Evolutionary conservation across 352 stramenopile genomes (phyloP).

Genomic region (Globisporangium uncinulatum): DNA sequence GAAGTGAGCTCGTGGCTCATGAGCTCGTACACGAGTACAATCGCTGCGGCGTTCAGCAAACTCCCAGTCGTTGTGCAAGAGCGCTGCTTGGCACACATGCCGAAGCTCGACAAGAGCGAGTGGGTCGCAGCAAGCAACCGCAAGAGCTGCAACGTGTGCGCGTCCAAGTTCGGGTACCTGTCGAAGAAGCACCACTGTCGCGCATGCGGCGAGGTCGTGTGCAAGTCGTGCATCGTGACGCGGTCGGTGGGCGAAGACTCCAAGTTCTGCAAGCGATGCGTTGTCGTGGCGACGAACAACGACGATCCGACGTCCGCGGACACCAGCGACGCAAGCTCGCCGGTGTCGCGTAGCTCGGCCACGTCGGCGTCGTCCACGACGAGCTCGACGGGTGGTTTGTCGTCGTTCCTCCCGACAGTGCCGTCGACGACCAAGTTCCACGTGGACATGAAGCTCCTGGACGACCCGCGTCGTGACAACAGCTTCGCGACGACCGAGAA

Average conservation of each 20-base stretch:
- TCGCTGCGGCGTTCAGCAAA: slow-evolving; percentile 34
- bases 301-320: slow-evolving; percentile 19
- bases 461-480: slow-evolving; percentile 17
- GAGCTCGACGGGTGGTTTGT: slow-evolving; percentile 3
- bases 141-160: slow-evolving; percentile 62
- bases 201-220: slow-evolving; percentile 69
- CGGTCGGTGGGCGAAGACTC: slow-evolving; percentile 36
- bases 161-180: slow-evolving; percentile 56
- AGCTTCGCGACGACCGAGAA: slow-evolving; percentile 33
- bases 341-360: slow-evolving; percentile 17
- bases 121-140: slow-evolving; percentile 37
- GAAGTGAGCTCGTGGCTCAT: slow-evolving; percentile 36
- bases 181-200: slow-evolving; percentile 74
- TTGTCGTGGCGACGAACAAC: slow-evolving; percentile 45
- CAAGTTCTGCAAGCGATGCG: slow-evolving; percentile 76
- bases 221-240: slow-evolving; percentile 68
- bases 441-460: slow-evolving; percentile 38
- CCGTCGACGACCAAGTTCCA: slow-evolving; percentile 17
- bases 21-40: slow-evolving; percentile 30
- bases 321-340: slow-evolving; percentile 23
- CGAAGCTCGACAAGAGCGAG: slow-evolving; percentile 38
- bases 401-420: neutral
- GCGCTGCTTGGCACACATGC: slow-evolving; percentile 33
- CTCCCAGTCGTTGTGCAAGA: slow-evolving; percentile 51
- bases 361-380: slow-evolving; percentile 7